Percentiles rank a stretch among this genome's conserved stretches.
These are phyloP conservation scores for Otatea glauca DNA, from an alignment of 176 grass and related monocot genomes.

Conservation along the genomic window DNA sequence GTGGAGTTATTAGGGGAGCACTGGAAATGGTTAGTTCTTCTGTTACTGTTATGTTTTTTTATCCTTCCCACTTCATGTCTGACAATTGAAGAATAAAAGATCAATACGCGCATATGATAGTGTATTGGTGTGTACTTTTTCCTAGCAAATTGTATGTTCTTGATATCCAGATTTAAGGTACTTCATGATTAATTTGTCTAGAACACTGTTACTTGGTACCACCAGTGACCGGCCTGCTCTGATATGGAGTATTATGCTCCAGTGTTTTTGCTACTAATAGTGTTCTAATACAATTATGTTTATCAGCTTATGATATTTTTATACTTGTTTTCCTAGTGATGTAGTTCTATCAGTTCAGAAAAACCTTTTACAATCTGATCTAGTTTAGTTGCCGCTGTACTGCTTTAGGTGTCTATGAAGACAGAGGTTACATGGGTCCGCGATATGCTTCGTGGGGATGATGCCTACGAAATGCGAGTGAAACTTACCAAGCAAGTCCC, in stretches of 20 bases:
- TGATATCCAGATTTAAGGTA: background rate
- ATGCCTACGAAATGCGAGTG: constrained; percentile 90
- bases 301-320: background rate
- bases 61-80: background rate
- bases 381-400: background rate
- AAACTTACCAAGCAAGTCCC: constrained; percentile 94
- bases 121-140: background rate
- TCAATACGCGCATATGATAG: background rate
- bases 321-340: background rate
- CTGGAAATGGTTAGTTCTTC: constrained; percentile 82
- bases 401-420: constrained; percentile 90
- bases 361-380: background rate
- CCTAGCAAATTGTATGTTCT: background rate
- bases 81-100: background rate
- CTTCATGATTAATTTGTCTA: background rate
- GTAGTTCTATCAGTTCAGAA: background rate
- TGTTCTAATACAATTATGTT: background rate
- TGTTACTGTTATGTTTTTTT: constrained; percentile 10
- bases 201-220: background rate
- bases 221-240: background rate
- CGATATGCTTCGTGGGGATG: constrained; percentile 90
- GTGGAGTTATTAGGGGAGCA: constrained; percentile 91
- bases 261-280: background rate
- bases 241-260: background rate
- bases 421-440: constrained; percentile 95